phyloP scores from a whole-genome alignment of 176 grass and related monocot species.

The Lolium rigidum region DNA sequence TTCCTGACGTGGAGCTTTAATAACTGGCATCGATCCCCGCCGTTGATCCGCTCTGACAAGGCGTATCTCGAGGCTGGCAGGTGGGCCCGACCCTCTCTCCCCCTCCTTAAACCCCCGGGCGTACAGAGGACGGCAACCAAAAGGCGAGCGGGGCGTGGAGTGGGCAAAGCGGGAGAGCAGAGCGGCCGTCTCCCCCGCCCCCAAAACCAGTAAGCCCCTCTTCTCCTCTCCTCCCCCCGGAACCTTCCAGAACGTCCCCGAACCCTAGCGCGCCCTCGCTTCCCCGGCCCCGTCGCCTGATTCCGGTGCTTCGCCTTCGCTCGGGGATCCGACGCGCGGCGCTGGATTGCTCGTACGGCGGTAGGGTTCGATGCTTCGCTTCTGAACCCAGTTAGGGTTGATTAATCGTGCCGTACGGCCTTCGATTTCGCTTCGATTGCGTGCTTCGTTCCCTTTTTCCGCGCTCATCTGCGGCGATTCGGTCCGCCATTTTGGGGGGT shows the following conservation, averaged over 20 bases:
- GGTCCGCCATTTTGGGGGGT: conserved; percentile 19
- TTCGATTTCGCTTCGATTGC: background rate
- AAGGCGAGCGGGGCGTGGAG: background rate
- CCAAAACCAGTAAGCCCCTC: conserved; percentile 35
- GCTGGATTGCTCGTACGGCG: background rate
- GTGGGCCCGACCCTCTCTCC: background rate
- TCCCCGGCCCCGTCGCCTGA: background rate
- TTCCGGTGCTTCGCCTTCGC: background rate
- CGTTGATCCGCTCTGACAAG: background rate
- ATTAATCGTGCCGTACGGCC: background rate
- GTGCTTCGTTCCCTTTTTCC: background rate
- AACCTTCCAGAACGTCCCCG: conserved; percentile 36
- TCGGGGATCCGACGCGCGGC: background rate
- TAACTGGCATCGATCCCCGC: background rate
- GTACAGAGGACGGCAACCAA: background rate
- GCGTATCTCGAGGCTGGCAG: background rate
- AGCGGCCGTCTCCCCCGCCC: background rate
- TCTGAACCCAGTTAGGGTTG: background rate
- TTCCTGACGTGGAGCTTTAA: background rate
- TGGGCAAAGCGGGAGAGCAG: background rate
- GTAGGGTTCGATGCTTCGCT: background rate
- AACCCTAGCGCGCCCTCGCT: background rate
- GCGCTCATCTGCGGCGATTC: background rate
- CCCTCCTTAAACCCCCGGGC: conserved; percentile 31
- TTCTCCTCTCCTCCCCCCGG: background rate